Evolutionary conservation across 2,329 filamentous ascomycete genomes (phyloP).

Genomic region (Botryotinia narcissicola): DNA sequence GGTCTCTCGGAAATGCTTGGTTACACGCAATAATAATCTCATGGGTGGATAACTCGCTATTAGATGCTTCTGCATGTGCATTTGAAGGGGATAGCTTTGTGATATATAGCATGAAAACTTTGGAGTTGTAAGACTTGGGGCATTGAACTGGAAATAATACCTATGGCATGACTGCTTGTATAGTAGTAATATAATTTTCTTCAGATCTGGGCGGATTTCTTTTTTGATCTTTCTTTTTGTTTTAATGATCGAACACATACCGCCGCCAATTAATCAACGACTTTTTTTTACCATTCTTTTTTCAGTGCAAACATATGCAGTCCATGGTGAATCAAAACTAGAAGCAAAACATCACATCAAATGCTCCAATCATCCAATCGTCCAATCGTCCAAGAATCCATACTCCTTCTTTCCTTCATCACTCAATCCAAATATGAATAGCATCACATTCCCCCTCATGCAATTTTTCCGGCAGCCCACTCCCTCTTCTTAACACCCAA

Average conservation of each 20-base stretch:
- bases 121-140: conserved; percentile 24
- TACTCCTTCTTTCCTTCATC: neutral
- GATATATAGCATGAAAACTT: conserved; percentile 23
- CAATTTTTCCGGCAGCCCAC: conserved; percentile 58
- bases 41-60: conserved; percentile 20
- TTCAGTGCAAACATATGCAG: neutral
- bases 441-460: conserved; percentile 13
- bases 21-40: conserved; percentile 30
- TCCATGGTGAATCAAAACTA: neutral
- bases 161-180: conserved; percentile 21
- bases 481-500: conserved; percentile 82
- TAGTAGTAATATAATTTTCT: conserved; percentile 23
- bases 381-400: neutral
- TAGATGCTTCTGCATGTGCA: conserved; percentile 24
- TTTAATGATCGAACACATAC: conserved; percentile 10
- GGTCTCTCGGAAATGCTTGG: conserved; percentile 37
- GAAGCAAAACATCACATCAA: neutral
- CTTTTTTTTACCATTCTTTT: neutral
- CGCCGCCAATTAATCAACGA: neutral
- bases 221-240: conserved; percentile 4
- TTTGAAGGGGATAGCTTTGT: conserved; percentile 13
- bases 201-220: conserved; percentile 15
- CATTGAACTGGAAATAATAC: conserved; percentile 20
- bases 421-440: neutral
- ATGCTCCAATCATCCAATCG: conserved; percentile 5